Conservation (phyloP, 2,329 filamentous ascomycete species). For the Chaetothyriales sp. region DNA sequence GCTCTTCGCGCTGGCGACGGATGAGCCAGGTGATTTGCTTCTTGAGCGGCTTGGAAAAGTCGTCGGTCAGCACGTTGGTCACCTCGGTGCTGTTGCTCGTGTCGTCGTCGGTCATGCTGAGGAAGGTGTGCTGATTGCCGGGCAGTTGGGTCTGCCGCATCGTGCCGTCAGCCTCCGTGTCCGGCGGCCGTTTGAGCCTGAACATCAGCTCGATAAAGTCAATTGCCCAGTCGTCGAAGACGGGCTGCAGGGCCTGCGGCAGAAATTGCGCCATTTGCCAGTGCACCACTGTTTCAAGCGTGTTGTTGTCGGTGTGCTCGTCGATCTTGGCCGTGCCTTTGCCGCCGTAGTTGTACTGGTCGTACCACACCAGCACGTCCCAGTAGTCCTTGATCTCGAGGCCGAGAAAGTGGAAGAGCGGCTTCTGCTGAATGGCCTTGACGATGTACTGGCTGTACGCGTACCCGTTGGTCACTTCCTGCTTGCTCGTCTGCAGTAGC, state of each 20-base stretch:
- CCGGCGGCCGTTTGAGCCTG: constrained; percentile 59
- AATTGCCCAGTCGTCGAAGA: constrained; percentile 84
- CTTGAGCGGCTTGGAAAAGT: constrained; percentile 78
- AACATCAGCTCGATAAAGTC: constrained; percentile 96
- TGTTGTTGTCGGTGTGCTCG: constrained; percentile 56
- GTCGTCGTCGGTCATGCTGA: constrained; percentile 44
- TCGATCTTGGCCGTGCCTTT: constrained; percentile 76
- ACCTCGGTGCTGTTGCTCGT: constrained; percentile 43
- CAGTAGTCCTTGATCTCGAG: constrained; percentile 97
- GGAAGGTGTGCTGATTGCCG: constrained; percentile 23
- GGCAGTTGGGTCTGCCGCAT: constrained; percentile 49
- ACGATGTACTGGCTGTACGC: constrained; percentile 96
- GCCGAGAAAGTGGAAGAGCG: constrained; percentile 93
- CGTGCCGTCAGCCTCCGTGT: constrained; percentile 43
- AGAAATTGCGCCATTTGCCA: constrained; percentile 94
- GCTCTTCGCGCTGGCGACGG: constrained; percentile 71
- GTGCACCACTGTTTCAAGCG: constrained; percentile 86
- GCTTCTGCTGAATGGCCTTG: constrained; percentile 91
- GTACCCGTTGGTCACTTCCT: constrained; percentile 89
- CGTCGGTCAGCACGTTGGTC: constrained; percentile 58
- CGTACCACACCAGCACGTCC: constrained; percentile 98
- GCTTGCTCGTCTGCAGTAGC: constrained; percentile 88
- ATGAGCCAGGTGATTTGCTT: constrained; percentile 77
- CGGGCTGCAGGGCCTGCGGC: constrained; percentile 62
- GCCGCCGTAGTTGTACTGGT: constrained; percentile 96